Base-by-base conservation (phyloP, 2,329 filamentous ascomycete species). In the Pseudogymnoascus sp. region DNA sequence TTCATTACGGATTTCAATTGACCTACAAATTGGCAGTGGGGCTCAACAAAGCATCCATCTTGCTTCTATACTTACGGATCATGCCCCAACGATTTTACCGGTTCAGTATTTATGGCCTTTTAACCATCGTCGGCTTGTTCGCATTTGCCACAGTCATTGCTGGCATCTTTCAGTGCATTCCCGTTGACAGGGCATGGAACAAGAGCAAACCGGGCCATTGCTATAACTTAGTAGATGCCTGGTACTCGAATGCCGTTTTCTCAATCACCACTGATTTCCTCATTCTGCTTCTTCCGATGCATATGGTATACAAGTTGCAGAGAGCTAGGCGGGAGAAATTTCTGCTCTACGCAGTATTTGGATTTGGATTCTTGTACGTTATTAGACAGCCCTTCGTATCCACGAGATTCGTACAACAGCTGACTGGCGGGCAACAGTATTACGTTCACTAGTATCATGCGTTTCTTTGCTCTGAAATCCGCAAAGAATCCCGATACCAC, bases 251-350 rank as follows among this genome's bases (percentile, higher is more conserved):
- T 37, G 64, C 62, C 4, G 60, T 65, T 26, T 65, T 66, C 35
- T 64, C 64, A 6, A 65, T 66, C 22, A 50, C 60, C 38, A 66
- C 65, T 6, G 65, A 66, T 60, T 33, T 66, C 7, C 11, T 64
- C 26, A 66, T 65, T 24, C 31, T 66, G 28, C 56, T 65, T 37
- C 31, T 66, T 59, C 65, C 65, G 0, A 64, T 66, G 60, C 62
- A 65, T 41, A 65, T 66, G 65, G 63, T 66, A 6, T 65, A 66
- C 31, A 66, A 65, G 37, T 37, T 66, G 40, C 65, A 66, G 50
- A 63, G 65, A 33, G 59, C 61, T 22, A 61, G 19, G 41, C 37
- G 63, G 28, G 65, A 41, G 16, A 41, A 41, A 41, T 41, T 41
- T 4, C 38, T 41, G 38, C 5, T 41, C 7, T 41, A 41, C 16